phyloP scores from a whole-genome alignment of 2,329 filamentous ascomycete genomes.

The Aspergillus amoenus region DNA sequence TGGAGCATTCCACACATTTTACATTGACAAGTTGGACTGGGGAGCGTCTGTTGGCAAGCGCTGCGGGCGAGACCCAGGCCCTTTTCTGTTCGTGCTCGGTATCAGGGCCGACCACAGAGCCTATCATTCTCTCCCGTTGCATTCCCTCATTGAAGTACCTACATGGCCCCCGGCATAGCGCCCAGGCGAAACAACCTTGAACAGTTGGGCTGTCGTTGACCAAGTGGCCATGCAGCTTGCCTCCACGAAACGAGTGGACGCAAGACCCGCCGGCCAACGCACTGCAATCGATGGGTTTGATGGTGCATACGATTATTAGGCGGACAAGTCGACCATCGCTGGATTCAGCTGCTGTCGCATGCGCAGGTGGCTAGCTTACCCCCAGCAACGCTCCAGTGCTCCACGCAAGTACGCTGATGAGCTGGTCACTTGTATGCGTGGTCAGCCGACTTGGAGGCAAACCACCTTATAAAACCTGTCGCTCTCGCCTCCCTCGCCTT shows the following conservation, averaged over 20 bases:
- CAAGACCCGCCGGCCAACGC: constrained; percentile 25
- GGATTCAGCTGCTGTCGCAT: constrained; percentile 19
- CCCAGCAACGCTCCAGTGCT: constrained; percentile 11
- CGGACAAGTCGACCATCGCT: not conserved
- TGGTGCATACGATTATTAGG: constrained; percentile 1
- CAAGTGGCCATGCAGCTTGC: constrained; percentile 27
- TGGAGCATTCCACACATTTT: constrained; percentile 3
- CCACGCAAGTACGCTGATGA: constrained; percentile 21
- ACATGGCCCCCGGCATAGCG: constrained; percentile 17
- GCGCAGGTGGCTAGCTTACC: constrained; percentile 20
- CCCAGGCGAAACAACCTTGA: constrained; percentile 6
- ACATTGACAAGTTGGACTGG: not conserved
- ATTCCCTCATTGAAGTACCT: constrained; percentile 17
- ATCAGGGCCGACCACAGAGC: constrained; percentile 10
- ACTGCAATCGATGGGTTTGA: constrained; percentile 7
- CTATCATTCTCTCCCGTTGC: constrained; percentile 12
- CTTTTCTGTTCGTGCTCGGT: not conserved
- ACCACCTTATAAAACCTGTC: constrained; percentile 8
- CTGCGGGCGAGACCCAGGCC: constrained; percentile 6
- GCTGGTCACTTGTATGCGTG: constrained; percentile 26
- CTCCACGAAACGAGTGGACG: constrained; percentile 23
- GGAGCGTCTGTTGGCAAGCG: not conserved
- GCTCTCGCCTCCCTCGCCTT: constrained; percentile 2
- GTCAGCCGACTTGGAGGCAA: constrained; percentile 15
- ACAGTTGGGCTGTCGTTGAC: constrained; percentile 16